Evolutionary conservation across 2,329 filamentous ascomycete genomes (phyloP).

Genomic region (Dactylellina parvicollis): DNA sequence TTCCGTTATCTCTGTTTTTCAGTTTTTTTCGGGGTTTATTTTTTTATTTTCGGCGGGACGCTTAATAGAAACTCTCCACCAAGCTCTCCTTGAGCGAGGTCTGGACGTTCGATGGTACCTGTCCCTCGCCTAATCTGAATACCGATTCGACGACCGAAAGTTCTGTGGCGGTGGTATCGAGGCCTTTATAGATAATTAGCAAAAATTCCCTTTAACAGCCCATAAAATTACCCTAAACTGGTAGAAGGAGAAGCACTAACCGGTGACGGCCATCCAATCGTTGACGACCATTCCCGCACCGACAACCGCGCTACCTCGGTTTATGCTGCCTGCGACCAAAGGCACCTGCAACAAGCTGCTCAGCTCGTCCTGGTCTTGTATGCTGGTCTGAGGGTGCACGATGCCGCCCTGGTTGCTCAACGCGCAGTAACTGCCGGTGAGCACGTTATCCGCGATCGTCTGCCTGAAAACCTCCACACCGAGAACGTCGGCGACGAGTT

Average conservation of each 20-base stretch:
- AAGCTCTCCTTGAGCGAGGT: constrained; percentile 94
- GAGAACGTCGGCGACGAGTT: constrained; percentile 94
- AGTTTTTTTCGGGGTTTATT: constrained; percentile 12
- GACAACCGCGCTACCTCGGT: constrained; percentile 92
- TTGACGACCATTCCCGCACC: constrained; percentile 97
- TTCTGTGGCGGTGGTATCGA: constrained; percentile 97
- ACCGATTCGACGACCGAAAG: constrained; percentile 95
- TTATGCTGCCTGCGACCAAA: constrained; percentile 91
- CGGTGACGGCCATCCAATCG: constrained; percentile 93
- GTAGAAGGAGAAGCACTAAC: constrained; percentile 56
- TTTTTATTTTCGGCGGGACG: neutral
- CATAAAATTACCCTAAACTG: neutral
- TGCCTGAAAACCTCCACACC: constrained; percentile 91
- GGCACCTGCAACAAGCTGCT: constrained; percentile 93
- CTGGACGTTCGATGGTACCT: constrained; percentile 80
- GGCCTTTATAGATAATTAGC: constrained; percentile 64
- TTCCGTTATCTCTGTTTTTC: neutral
- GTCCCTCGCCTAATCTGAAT: constrained; percentile 90
- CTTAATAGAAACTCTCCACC: constrained; percentile 97
- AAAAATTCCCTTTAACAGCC: neutral
- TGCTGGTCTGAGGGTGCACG: constrained; percentile 95
- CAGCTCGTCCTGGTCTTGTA: constrained; percentile 98
- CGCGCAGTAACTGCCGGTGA: constrained; percentile 96
- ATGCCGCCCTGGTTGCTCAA: constrained; percentile 95
- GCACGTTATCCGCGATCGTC: constrained; percentile 95